phyloP scores from a whole-genome alignment of 306 rosid species.

The Astragalus membranaceus region DNA sequence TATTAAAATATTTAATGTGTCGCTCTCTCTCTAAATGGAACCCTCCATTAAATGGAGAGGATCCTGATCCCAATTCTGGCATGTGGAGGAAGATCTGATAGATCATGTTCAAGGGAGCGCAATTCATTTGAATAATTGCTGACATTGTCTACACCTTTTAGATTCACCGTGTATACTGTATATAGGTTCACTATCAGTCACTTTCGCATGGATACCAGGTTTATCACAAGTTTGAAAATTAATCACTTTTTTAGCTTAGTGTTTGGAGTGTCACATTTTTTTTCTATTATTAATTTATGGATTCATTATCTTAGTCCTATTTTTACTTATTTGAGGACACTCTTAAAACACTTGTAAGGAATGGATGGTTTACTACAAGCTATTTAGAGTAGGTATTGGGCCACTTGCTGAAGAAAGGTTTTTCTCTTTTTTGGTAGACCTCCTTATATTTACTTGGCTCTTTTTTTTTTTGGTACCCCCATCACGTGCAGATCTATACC shows the following conservation, averaged over 20 bases:
- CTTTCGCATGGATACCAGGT: constrained; percentile 21
- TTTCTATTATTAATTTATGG: background rate
- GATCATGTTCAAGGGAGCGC: background rate
- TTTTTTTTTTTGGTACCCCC: no score
- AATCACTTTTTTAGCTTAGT: constrained; percentile 3
- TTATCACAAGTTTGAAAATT: background rate
- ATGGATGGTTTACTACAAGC: background rate
- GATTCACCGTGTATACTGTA: background rate
- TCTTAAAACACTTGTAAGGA: constrained; percentile 9
- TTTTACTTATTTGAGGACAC: constrained; percentile 13
- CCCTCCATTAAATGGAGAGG: no score
- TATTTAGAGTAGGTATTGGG: background rate
- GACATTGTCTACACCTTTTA: constrained; percentile 2
- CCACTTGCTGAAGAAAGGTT: background rate
- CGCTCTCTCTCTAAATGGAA: no score
- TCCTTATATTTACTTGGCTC: background rate
- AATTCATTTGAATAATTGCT: constrained; percentile 12
- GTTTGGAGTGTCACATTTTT: background rate
- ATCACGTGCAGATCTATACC: no score
- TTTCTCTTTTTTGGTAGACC: background rate
- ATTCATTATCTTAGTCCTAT: constrained; percentile 2
- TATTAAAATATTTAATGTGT: no score
- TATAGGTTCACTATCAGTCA: constrained; percentile 15
- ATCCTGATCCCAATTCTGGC: background rate
- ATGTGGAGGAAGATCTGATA: constrained; percentile 15